Evolutionary conservation across 352 stramenopile genomes (phyloP).

Genomic region (Globisporangium cederbergense): DNA sequence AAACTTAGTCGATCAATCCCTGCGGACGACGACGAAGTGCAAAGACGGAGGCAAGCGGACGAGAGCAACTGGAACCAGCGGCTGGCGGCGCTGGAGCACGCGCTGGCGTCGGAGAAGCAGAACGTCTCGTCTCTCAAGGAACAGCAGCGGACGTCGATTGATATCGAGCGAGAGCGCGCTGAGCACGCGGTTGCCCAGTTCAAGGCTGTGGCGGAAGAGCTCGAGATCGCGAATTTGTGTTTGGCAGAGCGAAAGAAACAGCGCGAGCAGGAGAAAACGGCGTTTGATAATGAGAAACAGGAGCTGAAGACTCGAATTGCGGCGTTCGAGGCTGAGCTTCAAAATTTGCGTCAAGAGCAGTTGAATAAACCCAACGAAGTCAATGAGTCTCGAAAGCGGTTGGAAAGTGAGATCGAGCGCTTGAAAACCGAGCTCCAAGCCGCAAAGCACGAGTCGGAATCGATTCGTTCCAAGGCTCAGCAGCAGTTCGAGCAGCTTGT

Average conservation of each 20-base stretch:
- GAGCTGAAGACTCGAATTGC: slow-evolving; percentile 23
- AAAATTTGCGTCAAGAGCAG: background rate
- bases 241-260: slow-evolving; percentile 67
- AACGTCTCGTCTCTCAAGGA: slow-evolving; percentile 31
- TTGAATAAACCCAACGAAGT: background rate
- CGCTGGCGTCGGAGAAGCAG: slow-evolving; percentile 43
- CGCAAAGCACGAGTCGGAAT: slow-evolving; percentile 1
- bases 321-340: slow-evolving; percentile 10
- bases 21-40: slow-evolving; percentile 46
- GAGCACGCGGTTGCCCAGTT: slow-evolving; percentile 37
- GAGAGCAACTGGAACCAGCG: slow-evolving; percentile 64
- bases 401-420: slow-evolving; percentile 4
- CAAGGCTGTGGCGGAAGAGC: slow-evolving; percentile 39
- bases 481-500: background rate
- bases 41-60: slow-evolving; percentile 34
- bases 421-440: slow-evolving; percentile 1
- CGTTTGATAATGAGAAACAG: slow-evolving; percentile 27
- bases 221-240: slow-evolving; percentile 71
- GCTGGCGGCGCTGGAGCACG: slow-evolving; percentile 49
- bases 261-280: slow-evolving; percentile 32
- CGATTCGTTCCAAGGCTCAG: background rate
- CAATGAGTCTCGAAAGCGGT: background rate
- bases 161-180: slow-evolving; percentile 41
- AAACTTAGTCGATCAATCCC: slow-evolving; percentile 50
- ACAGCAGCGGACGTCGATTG: slow-evolving; percentile 32